phyloP scores from a whole-genome alignment of 176 grass and related monocot genomes.

The Canna indica region DNA sequence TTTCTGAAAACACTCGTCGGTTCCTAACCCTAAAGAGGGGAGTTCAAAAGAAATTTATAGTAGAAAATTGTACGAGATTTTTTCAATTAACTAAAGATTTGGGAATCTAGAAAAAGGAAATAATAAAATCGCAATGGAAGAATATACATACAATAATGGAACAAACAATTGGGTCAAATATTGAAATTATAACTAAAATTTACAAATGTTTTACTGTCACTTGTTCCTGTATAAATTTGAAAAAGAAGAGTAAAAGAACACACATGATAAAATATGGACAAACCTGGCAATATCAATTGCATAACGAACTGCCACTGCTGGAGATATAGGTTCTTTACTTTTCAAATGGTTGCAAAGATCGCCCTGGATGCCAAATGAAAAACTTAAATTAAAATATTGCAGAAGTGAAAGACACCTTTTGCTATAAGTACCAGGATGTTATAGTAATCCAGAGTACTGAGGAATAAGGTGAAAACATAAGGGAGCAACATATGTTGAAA shows the following conservation, averaged over 20 bases:
- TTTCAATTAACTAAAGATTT: not conserved
- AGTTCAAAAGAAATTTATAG: not conserved
- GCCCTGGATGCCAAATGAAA: constrained; percentile 34
- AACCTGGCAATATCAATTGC: constrained; percentile 99
- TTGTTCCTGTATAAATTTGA: not conserved
- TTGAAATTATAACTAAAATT: not conserved
- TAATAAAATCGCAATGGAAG: not conserved
- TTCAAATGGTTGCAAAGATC: constrained; percentile 63
- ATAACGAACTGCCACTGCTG: constrained; percentile 61
- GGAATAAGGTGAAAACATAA: not conserved
- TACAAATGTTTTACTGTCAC: not conserved
- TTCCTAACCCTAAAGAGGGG: too few relatives aligned
- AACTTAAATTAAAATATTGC: not conserved
- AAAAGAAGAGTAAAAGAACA: not conserved
- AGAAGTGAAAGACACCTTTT: not conserved
- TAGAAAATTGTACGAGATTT: not conserved
- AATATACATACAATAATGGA: not conserved
- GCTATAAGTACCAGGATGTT: not conserved
- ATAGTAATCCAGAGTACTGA: not conserved
- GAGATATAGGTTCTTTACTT: constrained; percentile 38
- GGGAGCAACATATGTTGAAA: not conserved
- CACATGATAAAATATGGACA: not conserved
- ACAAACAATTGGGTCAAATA: not conserved
- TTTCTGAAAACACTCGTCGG: too few relatives aligned
- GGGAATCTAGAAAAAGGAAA: not conserved